Conservation (phyloP, 75 land plant species). For the Pinus tabuliformis region DNA sequence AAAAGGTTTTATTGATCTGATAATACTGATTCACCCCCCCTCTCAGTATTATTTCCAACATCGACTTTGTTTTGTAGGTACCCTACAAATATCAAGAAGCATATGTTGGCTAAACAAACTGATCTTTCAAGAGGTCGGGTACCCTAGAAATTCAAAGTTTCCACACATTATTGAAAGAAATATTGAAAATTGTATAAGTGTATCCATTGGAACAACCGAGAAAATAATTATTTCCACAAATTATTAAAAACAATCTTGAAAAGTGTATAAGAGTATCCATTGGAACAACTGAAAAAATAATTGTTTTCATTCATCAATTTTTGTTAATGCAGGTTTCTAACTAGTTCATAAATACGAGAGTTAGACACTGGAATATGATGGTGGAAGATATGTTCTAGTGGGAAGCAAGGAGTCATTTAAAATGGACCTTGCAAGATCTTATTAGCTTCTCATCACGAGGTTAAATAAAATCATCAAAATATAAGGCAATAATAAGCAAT, state of each 20-base stretch:
- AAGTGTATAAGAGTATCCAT: not conserved
- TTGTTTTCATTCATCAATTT: not conserved
- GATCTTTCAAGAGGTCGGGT: conserved; percentile 92
- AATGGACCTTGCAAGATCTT: no score
- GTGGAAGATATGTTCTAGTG: conserved; percentile 69
- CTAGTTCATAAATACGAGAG: conserved; percentile 80
- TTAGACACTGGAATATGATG: conserved; percentile 81
- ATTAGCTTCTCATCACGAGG: no score
- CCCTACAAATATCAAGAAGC: conserved; percentile 91
- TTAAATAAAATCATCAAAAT: no score
- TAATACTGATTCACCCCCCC: no score
- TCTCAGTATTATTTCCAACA: no score
- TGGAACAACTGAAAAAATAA: not conserved
- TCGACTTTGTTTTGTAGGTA: conserved; percentile 48
- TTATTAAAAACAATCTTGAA: not conserved
- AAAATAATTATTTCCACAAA: not conserved
- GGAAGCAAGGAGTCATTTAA: conserved; percentile 31
- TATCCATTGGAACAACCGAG: not conserved
- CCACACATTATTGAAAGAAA: not conserved
- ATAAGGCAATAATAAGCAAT: no score
- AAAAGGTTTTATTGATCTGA: no score
- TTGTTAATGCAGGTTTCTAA: conserved; percentile 56
- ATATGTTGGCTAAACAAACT: conserved; percentile 85
- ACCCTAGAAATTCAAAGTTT: not conserved
- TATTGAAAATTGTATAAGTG: not conserved